phyloP scores from a whole-genome alignment of 2,329 filamentous ascomycete species.

The Pseudogymnoascus sp. region DNA sequence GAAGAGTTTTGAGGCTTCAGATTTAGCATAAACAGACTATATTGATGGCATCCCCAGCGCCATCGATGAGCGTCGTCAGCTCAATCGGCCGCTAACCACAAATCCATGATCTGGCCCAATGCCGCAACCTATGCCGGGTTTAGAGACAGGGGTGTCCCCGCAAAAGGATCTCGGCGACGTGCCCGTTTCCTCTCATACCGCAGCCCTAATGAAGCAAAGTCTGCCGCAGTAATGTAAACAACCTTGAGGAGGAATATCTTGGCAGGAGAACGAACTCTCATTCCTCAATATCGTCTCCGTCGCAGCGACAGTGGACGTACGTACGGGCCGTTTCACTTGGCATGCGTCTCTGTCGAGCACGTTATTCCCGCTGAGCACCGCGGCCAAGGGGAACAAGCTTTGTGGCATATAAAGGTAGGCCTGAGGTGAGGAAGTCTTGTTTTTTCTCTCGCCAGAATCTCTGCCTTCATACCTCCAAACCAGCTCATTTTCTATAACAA shows the following conservation, averaged over 20 bases:
- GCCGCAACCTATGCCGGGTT: background rate
- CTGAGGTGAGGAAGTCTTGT: background rate
- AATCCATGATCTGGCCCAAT: background rate
- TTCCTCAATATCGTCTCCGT: background rate
- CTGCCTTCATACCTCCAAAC: background rate
- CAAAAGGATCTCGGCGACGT: background rate
- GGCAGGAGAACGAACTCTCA: background rate
- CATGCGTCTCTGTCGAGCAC: background rate
- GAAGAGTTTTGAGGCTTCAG: background rate
- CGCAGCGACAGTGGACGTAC: background rate
- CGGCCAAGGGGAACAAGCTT: background rate
- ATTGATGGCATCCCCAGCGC: background rate
- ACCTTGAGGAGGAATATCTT: background rate
- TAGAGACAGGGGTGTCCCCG: background rate
- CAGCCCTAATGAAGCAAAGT: background rate
- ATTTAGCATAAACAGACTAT: constrained; percentile 2
- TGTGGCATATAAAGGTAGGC: constrained; percentile 5
- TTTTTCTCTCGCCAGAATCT: background rate
- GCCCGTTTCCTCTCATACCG: background rate
- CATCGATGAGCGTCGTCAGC: background rate
- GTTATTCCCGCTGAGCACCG: background rate
- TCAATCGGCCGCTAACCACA: constrained; percentile 1
- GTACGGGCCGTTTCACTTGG: constrained; percentile 1
- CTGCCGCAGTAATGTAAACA: background rate
- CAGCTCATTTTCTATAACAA: background rate